A percentile compares a stretch with the other conserved stretches of the same genome.
Conservation (phyloP, 2,329 filamentous ascomycete species). For the Geoglossum cookeanum region DNA sequence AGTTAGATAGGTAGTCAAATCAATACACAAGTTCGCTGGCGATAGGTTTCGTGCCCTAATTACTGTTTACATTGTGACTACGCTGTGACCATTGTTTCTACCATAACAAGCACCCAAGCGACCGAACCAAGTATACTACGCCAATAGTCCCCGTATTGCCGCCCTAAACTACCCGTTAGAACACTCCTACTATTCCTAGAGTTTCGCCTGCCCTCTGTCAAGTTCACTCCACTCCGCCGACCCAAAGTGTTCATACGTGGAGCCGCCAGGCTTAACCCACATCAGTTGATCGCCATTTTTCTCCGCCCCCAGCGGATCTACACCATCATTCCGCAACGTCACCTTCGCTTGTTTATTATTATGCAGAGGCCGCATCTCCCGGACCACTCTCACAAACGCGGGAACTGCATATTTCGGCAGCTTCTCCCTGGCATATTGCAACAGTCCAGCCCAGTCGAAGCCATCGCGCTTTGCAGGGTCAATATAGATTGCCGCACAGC, state of each 20-base stretch:
- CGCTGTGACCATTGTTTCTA: no score
- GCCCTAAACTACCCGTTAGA: no score
- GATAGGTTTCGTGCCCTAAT: no score
- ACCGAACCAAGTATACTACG: no score
- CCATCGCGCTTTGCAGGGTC: conserved; percentile 25
- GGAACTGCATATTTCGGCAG: conserved; percentile 54
- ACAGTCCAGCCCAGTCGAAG: conserved; percentile 41
- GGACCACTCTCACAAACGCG: conserved; percentile 47
- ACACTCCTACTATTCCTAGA: background rate
- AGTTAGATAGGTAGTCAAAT: no score
- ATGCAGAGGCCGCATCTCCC: conserved; percentile 40
- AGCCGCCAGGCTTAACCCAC: conserved; percentile 21
- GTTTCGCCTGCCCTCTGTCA: background rate
- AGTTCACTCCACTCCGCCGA: background rate
- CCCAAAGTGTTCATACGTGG: background rate
- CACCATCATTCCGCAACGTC: conserved; percentile 45
- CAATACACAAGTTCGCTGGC: no score
- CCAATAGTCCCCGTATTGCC: no score
- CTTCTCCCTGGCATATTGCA: conserved; percentile 22
- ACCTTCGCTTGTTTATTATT: conserved; percentile 73
- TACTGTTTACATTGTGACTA: no score
- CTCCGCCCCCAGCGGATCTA: conserved; percentile 32
- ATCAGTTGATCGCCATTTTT: conserved; percentile 27
- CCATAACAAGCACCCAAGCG: no score
- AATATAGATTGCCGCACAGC: conserved; percentile 53